Conservation (phyloP, 192 early-diverging fungal species). For the Backusella morwellensis region DNA sequence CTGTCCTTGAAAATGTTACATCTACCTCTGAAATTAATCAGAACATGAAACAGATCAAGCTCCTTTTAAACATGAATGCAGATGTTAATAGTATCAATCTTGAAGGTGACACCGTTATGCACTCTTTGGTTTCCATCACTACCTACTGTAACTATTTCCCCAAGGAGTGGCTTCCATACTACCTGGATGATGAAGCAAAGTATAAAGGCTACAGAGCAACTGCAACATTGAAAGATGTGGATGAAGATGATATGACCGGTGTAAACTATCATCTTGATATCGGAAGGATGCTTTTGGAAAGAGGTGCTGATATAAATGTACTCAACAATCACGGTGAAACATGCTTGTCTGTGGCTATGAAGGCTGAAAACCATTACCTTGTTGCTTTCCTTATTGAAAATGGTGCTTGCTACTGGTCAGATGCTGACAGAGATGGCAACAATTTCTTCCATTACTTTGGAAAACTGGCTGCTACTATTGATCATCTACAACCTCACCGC, state of each 20-base stretch:
- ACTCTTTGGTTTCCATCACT: neutral
- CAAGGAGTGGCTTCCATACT: neutral
- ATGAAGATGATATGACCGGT: conserved; percentile 14
- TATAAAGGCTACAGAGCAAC: neutral
- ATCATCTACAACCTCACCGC: neutral
- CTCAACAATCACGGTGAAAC: conserved; percentile 23
- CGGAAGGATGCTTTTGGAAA: conserved; percentile 7
- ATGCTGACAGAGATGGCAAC: neutral
- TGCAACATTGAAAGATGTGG: neutral
- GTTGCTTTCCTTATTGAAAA: conserved; percentile 19
- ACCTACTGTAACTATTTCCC: neutral
- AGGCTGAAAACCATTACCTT: conserved; percentile 14
- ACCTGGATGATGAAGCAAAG: neutral
- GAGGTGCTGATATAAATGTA: conserved; percentile 20
- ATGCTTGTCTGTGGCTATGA: conserved; percentile 26
- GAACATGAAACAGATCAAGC: conserved; percentile 16
- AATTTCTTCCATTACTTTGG: conserved; percentile 36
- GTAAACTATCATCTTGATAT: conserved; percentile 9
- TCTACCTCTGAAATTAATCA: conserved; percentile 28
- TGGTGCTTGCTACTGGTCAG: conserved; percentile 23
- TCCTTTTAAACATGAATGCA: conserved; percentile 34
- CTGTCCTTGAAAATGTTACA: conserved; percentile 5
- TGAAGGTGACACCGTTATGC: conserved; percentile 30
- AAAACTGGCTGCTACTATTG: neutral
- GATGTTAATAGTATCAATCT: conserved; percentile 36